Evolutionary conservation across 192 early-diverging fungal species (phyloP).

Genomic region (Gigaspora rosea): DNA sequence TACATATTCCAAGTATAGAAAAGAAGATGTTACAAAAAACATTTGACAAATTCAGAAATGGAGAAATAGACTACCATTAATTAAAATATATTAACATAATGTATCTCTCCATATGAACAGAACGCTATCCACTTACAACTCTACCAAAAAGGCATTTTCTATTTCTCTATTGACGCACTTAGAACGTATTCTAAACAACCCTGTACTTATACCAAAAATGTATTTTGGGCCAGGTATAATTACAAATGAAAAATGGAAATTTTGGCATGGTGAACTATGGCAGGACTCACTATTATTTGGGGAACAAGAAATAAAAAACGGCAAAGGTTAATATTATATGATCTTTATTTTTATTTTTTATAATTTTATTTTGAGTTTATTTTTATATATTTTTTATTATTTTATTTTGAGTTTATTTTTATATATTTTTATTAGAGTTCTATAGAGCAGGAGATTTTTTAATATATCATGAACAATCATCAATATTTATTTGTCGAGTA

Average conservation of each 20-base stretch:
- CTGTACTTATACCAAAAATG: neutral
- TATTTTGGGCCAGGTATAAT: neutral
- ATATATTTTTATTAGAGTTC: no score
- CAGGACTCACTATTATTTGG: conserved; percentile 3
- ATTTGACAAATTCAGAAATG: neutral
- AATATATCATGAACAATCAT: neutral
- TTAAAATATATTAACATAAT: neutral
- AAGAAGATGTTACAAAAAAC: neutral
- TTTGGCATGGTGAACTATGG: conserved; percentile 5
- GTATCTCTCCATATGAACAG: neutral
- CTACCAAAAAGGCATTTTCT: neutral
- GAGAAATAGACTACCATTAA: neutral
- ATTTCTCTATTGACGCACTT: neutral
- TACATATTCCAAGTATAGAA: neutral
- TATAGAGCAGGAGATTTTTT: neutral
- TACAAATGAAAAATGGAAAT: neutral
- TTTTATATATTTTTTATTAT: no score
- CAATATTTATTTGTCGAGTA: neutral
- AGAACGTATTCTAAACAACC: conserved; percentile 6
- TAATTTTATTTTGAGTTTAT: no score
- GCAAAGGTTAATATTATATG: neutral
- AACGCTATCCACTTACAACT: neutral
- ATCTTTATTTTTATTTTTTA: neutral
- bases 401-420: no score
- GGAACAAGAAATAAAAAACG: neutral